Base-by-base conservation (phyloP, 2,329 filamentous ascomycete genomes). In the Fusarium anthophilum region DNA sequence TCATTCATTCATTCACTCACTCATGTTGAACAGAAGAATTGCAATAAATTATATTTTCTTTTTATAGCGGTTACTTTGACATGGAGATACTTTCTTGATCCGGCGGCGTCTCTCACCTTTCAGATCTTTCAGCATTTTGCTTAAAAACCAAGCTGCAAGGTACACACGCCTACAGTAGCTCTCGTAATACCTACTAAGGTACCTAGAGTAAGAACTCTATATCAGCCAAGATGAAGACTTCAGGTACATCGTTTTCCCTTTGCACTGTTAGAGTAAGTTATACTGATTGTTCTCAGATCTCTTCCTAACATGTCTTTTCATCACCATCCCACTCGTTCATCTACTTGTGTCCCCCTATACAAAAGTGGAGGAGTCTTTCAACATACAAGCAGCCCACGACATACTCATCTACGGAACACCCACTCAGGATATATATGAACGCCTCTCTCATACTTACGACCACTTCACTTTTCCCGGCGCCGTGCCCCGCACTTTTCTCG, bases 351-450 rank as follows among this genome's bases (percentile, higher is more conserved):
- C 95, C 17, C 96, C 96, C 2, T 96, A 97, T 85, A 98, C 95
- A 65, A 99, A 99, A 83, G 96, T 99, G 68, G 96, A 99, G 82
- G 96, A 99, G 83, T 98, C 96, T 1, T 98, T 99, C 89, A 98
- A 98, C 82, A 91, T 98, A 66, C 96, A 99, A 82, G 96, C 96
- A 11, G 89, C 91, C 7, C 96, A 98, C 82, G 96, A 99, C 81
- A 92, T 99, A 41, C 83, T 98, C 68, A 88, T 89, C 43, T 94
- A 96, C 81, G 95, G 95, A 30, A 90, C 94, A 3, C 94, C 94
- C 0, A 87, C 86, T 3, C 80, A 83, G n/a, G 86, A 91, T 75
- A 81, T 88, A 22, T 79, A 84, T 58, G 81, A 86, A 18, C 88
- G 86, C 44, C 84, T 96, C 22, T 86, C 86, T 22, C 80, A 86